A percentile compares a stretch with the other conserved stretches of the same genome.
Evolutionary conservation across 2,329 filamentous ascomycete genomes (phyloP).

Genomic region (Paraphoma chrysanthemicola): DNA sequence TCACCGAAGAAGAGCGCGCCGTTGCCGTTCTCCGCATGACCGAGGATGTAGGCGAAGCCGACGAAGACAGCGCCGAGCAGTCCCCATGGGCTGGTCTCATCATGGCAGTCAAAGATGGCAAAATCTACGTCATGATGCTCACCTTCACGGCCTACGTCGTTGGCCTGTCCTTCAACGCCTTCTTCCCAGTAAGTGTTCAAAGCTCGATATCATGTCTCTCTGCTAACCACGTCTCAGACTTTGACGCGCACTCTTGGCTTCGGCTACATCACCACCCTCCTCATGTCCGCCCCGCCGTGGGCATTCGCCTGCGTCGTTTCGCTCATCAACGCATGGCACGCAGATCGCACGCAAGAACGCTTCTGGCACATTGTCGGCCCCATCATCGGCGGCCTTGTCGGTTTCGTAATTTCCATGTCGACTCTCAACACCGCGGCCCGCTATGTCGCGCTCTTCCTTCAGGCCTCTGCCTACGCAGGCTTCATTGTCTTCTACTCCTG

Average conservation of each 20-base stretch:
- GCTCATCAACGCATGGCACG: constrained; percentile 59
- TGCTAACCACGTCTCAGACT: constrained; percentile 19
- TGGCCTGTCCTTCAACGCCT: constrained; percentile 51
- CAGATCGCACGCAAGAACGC: constrained; percentile 58
- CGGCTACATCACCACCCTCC: constrained; percentile 45
- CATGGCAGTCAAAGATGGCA: constrained; percentile 66
- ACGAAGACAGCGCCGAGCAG: constrained; percentile 51
- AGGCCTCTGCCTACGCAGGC: constrained; percentile 49
- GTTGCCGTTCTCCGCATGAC: constrained; percentile 48
- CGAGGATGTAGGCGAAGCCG: constrained; percentile 60
- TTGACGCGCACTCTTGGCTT: constrained; percentile 49
- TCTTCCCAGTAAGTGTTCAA: constrained; percentile 30
- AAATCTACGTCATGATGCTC: constrained; percentile 70
- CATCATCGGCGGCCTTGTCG: constrained; percentile 51
- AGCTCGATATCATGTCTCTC: no score
- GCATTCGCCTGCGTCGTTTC: constrained; percentile 54
- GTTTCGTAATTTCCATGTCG: constrained; percentile 51
- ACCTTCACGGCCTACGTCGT: constrained; percentile 68
- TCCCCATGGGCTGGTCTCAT: constrained; percentile 61
- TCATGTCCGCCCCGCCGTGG: constrained; percentile 59
- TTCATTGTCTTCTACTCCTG: constrained; percentile 49
- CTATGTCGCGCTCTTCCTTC: constrained; percentile 45
- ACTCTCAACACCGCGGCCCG: constrained; percentile 38
- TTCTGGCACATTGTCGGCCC: constrained; percentile 61
- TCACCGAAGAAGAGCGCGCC: constrained; percentile 56